A percentile compares a stretch with the other conserved stretches of the same genome.
Evolutionary conservation across 225 moss, liverwort and hornwort species (phyloP).

Genomic region (Pseudisothecium myosuroides): DNA sequence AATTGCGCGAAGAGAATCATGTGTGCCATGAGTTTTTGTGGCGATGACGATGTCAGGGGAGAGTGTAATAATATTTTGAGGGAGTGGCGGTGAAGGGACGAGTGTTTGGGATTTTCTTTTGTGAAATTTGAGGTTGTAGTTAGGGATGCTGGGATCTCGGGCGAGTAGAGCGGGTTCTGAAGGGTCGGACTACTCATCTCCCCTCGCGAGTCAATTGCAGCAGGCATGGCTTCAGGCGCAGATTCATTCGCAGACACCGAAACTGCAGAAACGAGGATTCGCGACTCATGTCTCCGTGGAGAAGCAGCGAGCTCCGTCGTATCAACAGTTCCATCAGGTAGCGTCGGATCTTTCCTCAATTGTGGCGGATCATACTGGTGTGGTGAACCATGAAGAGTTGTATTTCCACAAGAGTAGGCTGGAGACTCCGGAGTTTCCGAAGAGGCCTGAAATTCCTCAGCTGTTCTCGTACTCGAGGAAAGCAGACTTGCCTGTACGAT

Average conservation of each 20-base stretch:
- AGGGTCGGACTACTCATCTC: constrained; percentile 4
- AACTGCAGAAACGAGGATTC: constrained; percentile 20
- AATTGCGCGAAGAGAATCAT: background rate
- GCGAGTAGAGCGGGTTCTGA: constrained; percentile 15
- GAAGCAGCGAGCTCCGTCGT: background rate
- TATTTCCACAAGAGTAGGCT: constrained; percentile 42
- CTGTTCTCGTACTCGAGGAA: constrained; percentile 39
- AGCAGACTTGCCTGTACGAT: constrained; percentile 25
- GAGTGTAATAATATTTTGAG: background rate
- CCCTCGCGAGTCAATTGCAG: constrained; percentile 43
- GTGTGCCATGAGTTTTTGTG: background rate
- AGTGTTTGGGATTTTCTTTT: background rate
- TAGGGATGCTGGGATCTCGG: constrained; percentile 44
- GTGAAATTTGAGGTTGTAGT: background rate
- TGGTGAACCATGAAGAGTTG: background rate
- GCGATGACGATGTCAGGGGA: background rate
- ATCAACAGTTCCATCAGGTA: constrained; percentile 8
- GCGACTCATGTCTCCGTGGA: constrained; percentile 8
- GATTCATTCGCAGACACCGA: constrained; percentile 34
- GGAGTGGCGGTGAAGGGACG: background rate
- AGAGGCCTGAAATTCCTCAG: constrained; percentile 28
- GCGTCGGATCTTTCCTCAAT: constrained; percentile 31
- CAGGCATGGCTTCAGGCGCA: constrained; percentile 50
- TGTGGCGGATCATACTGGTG: constrained; percentile 17
- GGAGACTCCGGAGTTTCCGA: constrained; percentile 24